Evolutionary conservation across 371 early-diverging fungal species (phyloP), one percentile per base, ranked within the genome.

Genomic region (Rhizomucor pusillus): DNA sequence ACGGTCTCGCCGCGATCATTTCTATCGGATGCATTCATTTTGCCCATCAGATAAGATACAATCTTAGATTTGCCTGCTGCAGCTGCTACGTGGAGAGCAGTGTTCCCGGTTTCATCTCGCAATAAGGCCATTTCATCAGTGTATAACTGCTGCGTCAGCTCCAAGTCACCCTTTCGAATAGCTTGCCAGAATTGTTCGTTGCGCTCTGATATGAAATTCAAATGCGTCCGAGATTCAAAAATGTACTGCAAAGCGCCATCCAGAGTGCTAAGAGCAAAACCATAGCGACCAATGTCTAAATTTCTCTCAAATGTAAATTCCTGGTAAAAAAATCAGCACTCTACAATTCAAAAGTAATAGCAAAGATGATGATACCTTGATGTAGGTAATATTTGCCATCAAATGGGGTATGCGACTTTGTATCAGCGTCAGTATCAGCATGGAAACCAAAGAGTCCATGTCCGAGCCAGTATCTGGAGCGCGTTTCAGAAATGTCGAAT

Each of bases 201-300:
- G 16, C 55, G 66, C 22, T 41, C 19, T 0, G 79, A 71, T 0
- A 82, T 29, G 1, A 54, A 51, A 1, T 67, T 54, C 18, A 83
- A 55, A n/a, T 65, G 60, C 1, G 62, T 52, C 22, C 50, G 53
- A 25, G 72, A 66, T 10, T 69, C 61, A 18, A 67, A 56, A 7
- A 83, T 69, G 44, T 81, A 83, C 3, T 75, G 71, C 6, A 80
- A 46, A 1, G 78, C 80, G 0, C 71, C 81, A 37, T 83, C 83
- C 45, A 83, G 51, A 5, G 83, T 80, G 23, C 77, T 80, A 12
- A 83, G 59, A 1, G 80, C 73, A 56, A 78, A 83, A 5, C 81
- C 83, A 40, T 73, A 73, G 47, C 66, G 63, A n/a, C 83, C 83
- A 11, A 55, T 49, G 0, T 60, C 50, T 1, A 77, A 45, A 39